phyloP scores from a whole-genome alignment of 2,329 filamentous ascomycete species.

The Trichocomaceae sp. region DNA sequence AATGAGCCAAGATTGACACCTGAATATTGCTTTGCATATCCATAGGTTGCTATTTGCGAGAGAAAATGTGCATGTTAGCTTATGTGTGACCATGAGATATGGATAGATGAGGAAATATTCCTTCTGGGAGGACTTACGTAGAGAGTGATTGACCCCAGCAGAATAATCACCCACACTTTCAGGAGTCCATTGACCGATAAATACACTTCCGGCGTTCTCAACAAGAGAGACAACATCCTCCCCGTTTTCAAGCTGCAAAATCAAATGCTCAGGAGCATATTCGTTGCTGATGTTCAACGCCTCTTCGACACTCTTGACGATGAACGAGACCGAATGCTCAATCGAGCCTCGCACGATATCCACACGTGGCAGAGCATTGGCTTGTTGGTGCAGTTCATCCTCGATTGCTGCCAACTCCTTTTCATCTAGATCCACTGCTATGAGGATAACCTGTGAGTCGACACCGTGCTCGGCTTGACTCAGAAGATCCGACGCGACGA shows the following conservation, averaged over 20 bases:
- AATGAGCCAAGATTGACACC: slow-evolving; percentile 95
- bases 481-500: slow-evolving; percentile 89
- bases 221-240: slow-evolving; percentile 69
- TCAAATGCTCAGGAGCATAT: slow-evolving; percentile 94
- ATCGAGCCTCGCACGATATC: slow-evolving; percentile 90
- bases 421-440: slow-evolving; percentile 73
- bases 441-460: slow-evolving; percentile 89
- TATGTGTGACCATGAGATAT: not conserved
- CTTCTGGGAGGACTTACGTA: slow-evolving; percentile 61
- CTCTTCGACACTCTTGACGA: slow-evolving; percentile 63
- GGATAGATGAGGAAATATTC: not conserved
- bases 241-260: slow-evolving; percentile 77
- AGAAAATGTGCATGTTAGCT: slow-evolving; percentile 19
- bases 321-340: slow-evolving; percentile 81
- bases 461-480: slow-evolving; percentile 96
- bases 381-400: slow-evolving; percentile 82
- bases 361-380: slow-evolving; percentile 76
- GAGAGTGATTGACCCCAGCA: slow-evolving; percentile 92
- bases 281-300: slow-evolving; percentile 80
- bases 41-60: slow-evolving; percentile 71
- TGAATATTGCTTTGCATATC: slow-evolving; percentile 96
- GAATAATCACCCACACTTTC: slow-evolving; percentile 98
- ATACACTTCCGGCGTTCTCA: slow-evolving; percentile 91
- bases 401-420: slow-evolving; percentile 74
- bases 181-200: slow-evolving; percentile 92